Conservation (phyloP, 306 rosid species). For the Casuarina equisetifolia region DNA sequence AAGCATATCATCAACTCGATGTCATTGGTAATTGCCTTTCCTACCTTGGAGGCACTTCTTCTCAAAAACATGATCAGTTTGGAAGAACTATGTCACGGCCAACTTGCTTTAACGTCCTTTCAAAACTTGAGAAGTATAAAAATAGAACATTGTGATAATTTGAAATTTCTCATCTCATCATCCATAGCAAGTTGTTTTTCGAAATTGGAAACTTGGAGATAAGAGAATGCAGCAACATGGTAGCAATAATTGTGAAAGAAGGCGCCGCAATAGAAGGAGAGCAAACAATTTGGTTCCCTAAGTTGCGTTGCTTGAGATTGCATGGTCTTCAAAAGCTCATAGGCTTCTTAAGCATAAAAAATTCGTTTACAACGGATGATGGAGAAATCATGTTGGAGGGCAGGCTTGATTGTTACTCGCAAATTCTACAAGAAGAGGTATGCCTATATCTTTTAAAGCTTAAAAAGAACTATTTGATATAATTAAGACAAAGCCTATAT, state of each 20-base stretch:
- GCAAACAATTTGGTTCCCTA: background rate
- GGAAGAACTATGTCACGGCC: background rate
- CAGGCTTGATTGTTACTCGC: background rate
- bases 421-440: constrained; percentile 16
- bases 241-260: background rate
- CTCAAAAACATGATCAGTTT: background rate
- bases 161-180: constrained; percentile 2
- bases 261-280: background rate
- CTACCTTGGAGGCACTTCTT: background rate
- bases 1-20: background rate
- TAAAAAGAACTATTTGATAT: too few species aligned
- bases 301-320: background rate
- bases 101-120: background rate
- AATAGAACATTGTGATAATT: background rate
- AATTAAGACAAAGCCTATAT: too few species aligned
- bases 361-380: background rate
- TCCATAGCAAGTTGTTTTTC: background rate
- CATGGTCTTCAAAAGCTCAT: background rate
- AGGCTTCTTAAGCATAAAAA: background rate
- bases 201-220: constrained; percentile 16
- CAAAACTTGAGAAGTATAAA: background rate
- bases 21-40: background rate
- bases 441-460: too few species aligned
- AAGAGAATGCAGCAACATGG: constrained; percentile 1
- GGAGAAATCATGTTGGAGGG: background rate